phyloP scores from a whole-genome alignment of 1,139 yeast species.

The Saccharomycopsis hybrid region DNA sequence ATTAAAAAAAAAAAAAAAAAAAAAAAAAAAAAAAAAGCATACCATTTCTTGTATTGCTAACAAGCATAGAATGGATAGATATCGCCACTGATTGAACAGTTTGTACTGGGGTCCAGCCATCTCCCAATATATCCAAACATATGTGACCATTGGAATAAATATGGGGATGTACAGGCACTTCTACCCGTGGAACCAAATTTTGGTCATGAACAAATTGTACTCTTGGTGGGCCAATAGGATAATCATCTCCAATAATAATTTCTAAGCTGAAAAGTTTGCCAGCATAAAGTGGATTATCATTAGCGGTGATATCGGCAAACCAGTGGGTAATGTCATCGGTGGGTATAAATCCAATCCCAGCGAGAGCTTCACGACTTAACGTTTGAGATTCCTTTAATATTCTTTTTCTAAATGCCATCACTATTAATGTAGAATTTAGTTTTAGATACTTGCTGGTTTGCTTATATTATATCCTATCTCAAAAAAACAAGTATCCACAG shows the following conservation, averaged over 20 bases:
- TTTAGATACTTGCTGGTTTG: neutral
- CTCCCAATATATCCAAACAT: constrained; percentile 56
- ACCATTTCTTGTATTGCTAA: constrained; percentile 35
- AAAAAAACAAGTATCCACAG: no score
- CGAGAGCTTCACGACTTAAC: constrained; percentile 26
- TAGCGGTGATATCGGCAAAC: constrained; percentile 31
- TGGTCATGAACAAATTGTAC: constrained; percentile 41
- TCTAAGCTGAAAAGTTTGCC: constrained; percentile 32
- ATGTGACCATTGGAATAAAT: constrained; percentile 71
- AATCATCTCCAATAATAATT: constrained; percentile 40
- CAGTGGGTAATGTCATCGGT: constrained; percentile 28
- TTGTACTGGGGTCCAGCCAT: constrained; percentile 71
- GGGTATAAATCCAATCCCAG: constrained; percentile 24
- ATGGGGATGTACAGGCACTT: constrained; percentile 65
- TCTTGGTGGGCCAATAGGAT: constrained; percentile 62
- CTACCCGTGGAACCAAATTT: no score
- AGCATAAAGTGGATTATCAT: constrained; percentile 31
- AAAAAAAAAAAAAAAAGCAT: neutral
- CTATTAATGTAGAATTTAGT: neutral
- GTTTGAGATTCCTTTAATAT: constrained; percentile 38
- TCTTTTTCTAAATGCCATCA: constrained; percentile 34
- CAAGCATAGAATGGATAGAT: constrained; percentile 61
- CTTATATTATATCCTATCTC: no score
- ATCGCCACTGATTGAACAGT: constrained; percentile 47
- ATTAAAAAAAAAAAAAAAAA: neutral